phyloP scores from a whole-genome alignment of 2,329 filamentous ascomycete species.

The Penicillium digitatum region DNA sequence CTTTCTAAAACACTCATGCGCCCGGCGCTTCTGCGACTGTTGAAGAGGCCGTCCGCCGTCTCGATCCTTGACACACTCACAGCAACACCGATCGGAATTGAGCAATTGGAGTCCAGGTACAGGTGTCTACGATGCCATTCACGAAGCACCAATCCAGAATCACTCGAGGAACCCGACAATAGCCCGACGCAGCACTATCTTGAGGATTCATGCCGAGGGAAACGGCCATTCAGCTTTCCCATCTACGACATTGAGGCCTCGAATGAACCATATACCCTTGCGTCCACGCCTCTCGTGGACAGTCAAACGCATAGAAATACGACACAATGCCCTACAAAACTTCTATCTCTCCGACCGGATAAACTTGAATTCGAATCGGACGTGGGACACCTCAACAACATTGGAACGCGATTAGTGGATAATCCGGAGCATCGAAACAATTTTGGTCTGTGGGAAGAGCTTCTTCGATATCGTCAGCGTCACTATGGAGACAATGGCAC shows the following conservation, averaged over 20 bases:
- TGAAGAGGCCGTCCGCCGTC: slow-evolving; percentile 42
- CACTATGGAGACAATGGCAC: slow-evolving; percentile 43
- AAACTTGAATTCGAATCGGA: slow-evolving; percentile 43
- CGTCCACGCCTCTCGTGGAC: background rate
- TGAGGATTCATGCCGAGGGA: slow-evolving; percentile 4
- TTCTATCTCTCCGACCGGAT: slow-evolving; percentile 30
- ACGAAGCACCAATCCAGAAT: slow-evolving; percentile 14
- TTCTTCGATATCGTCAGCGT: slow-evolving; percentile 44
- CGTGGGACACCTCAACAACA: slow-evolving; percentile 33
- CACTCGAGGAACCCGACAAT: slow-evolving; percentile 2
- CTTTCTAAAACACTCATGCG: slow-evolving; percentile 35
- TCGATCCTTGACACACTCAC: slow-evolving; percentile 36
- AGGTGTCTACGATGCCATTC: slow-evolving; percentile 31
- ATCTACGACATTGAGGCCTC: slow-evolving; percentile 30
- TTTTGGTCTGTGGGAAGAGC: slow-evolving; percentile 44
- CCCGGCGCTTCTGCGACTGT: slow-evolving; percentile 42
- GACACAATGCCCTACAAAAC: slow-evolving; percentile 9
- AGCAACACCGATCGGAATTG: slow-evolving; percentile 30
- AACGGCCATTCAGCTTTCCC: slow-evolving; percentile 20
- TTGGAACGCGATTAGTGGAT: slow-evolving; percentile 41
- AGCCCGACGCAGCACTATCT: background rate
- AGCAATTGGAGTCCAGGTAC: slow-evolving; percentile 28
- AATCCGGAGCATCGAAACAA: slow-evolving; percentile 29
- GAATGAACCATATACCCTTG: background rate
- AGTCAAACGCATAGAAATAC: background rate